phyloP scores from a whole-genome alignment of 1,284 basidiomycete genomes.

The Pascua guehoae region DNA sequence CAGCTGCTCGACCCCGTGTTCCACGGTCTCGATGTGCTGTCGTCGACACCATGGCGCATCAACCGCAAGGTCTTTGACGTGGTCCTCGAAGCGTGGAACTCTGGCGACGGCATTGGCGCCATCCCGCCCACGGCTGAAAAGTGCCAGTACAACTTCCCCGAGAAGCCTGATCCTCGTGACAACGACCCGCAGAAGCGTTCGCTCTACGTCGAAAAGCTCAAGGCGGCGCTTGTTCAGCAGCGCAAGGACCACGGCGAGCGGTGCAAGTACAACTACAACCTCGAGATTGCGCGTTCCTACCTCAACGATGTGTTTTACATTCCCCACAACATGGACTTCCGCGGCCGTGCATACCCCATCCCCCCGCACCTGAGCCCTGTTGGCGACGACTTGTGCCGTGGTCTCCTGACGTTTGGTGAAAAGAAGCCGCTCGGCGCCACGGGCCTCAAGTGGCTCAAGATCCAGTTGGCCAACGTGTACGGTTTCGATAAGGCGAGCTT shows the following conservation, averaged over 20 bases:
- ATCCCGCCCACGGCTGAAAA: slow-evolving; percentile 61
- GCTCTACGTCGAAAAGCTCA: slow-evolving; percentile 61
- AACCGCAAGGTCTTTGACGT: slow-evolving; percentile 73
- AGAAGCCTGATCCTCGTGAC: slow-evolving; percentile 60
- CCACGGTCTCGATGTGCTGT: slow-evolving; percentile 84
- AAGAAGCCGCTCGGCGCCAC: slow-evolving; percentile 72
- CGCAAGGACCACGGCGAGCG: slow-evolving; percentile 83
- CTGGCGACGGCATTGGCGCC: slow-evolving; percentile 67
- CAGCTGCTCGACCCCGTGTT: slow-evolving; percentile 82
- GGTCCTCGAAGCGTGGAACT: slow-evolving; percentile 78
- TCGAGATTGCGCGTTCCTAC: slow-evolving; percentile 85
- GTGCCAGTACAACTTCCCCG: slow-evolving; percentile 52
- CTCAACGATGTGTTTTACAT: slow-evolving; percentile 73
- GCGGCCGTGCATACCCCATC: slow-evolving; percentile 94
- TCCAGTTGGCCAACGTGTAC: slow-evolving; percentile 88
- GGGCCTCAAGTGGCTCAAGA: slow-evolving; percentile 82
- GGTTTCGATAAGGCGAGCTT: slow-evolving; percentile 96
- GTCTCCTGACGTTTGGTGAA: slow-evolving; percentile 80
- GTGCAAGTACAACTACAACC: slow-evolving; percentile 93
- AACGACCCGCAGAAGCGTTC: slow-evolving; percentile 65
- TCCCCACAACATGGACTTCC: slow-evolving; percentile 97
- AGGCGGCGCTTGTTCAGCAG: slow-evolving; percentile 61
- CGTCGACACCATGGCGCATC: slow-evolving; percentile 86
- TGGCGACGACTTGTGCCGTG: slow-evolving; percentile 89
- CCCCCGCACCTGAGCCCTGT: slow-evolving; percentile 95